Conservation (phyloP, 768 basidiomycete species). For the Rhodotorula diobovata region DNA sequence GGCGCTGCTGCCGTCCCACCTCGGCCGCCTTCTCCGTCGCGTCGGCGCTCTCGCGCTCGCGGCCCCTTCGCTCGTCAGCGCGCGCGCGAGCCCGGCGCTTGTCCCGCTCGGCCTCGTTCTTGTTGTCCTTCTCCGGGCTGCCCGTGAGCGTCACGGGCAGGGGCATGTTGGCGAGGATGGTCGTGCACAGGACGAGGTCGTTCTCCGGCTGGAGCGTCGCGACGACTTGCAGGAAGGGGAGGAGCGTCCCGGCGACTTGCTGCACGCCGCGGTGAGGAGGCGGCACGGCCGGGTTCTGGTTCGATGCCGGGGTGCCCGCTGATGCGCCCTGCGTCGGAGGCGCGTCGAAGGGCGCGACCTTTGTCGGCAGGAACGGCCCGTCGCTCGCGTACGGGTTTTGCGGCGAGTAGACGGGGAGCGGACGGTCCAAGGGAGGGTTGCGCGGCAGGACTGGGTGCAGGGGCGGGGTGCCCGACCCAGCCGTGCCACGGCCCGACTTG, state of each 20-base stretch:
- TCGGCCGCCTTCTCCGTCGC: not conserved
- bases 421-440: not conserved
- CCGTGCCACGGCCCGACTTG: not conserved
- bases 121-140: not conserved
- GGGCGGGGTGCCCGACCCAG: not conserved
- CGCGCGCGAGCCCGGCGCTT: not conserved
- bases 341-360: not conserved
- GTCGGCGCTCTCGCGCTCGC: not conserved
- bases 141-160: not conserved
- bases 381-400: not conserved
- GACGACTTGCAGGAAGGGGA: constrained; percentile 4
- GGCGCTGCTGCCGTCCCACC: not conserved
- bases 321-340: not conserved
- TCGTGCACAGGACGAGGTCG: constrained; percentile 5
- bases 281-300: constrained; percentile 2
- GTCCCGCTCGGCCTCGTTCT: not conserved
- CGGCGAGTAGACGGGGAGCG: not conserved
- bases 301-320: not conserved
- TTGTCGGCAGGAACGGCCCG: not conserved
- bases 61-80: too few relatives aligned
- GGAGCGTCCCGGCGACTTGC: not conserved
- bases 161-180: constrained; percentile 2
- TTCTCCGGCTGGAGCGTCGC: not conserved
- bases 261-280: not conserved
- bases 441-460: not conserved